Evolutionary conservation across 306 rosid genomes (phyloP), one percentile per base, ranked within the genome.

Genomic region (Prunus fruticosa): DNA sequence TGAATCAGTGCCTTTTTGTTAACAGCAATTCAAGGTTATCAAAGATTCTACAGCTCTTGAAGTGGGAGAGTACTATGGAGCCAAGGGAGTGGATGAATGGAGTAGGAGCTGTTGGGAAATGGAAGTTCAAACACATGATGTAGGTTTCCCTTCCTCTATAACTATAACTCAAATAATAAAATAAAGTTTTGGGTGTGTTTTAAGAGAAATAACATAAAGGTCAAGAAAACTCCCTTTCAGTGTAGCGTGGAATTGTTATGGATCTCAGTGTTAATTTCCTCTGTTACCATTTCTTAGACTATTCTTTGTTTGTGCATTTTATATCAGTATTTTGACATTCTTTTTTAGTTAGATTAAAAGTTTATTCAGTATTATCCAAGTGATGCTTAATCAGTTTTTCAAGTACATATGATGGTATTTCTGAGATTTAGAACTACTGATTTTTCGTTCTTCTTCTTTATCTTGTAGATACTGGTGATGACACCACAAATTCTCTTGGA

Each of bases 401-500:
- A n/a, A 14, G 41, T 43, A 68, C 51, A 68, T 14, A 28, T 34
- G 38, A 34, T 34, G 38, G 47, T 11, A 51, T 70, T 27, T 51
- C 14, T 11, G 2, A 18, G 16, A 25, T 11, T 20, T 34, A 19
- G 65, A 23, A 80, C 41, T 66, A 16, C 19, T 27, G 11, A 2
- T 28, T 62, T 62, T 67, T 47, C 7, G 1, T 5, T n/a, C 56
- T 38, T 69, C 72, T 76, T 56, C 70, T 41, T 41, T 28, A 25
- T 64, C 30, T 67, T 83, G 64, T 60, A 94, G 98, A 90, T 90
- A 69, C 72, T 94, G 77, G 93, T 92, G 60, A 92, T 94, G 98
- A 92, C 98, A 80, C 98, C 98, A 50, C 98, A 90, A 79, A 86
- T 92, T 84, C 97, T 94, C 70, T 84, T 87, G 82, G 92, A 94